Evolutionary conservation across 495 filamentous ascomycete genomes (phyloP).

Genomic region (Achaetomiella virescens): DNA sequence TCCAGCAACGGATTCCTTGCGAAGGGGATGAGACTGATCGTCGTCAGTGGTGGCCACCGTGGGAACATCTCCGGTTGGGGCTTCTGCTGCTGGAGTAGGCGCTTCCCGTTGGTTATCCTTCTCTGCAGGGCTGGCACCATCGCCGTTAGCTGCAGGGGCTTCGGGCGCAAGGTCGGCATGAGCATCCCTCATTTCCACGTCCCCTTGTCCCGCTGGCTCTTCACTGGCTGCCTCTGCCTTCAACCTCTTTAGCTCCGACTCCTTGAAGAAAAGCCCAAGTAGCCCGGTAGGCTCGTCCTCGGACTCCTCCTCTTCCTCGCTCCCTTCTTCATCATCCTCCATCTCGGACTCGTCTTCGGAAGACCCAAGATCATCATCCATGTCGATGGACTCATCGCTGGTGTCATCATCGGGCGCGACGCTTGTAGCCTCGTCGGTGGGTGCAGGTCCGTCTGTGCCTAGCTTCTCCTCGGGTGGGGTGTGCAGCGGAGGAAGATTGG

Average conservation of each 20-base stretch:
- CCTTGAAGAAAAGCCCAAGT: slow-evolving; percentile 58
- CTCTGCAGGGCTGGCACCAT: neutral
- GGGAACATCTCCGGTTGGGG: neutral
- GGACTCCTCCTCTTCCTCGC: slow-evolving; percentile 46
- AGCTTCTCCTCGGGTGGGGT: slow-evolving; percentile 16
- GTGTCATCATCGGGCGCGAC: slow-evolving; percentile 51
- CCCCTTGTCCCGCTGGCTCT: slow-evolving; percentile 4
- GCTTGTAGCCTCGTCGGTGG: slow-evolving; percentile 21
- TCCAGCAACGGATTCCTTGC: too few relatives aligned
- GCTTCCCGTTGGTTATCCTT: neutral
- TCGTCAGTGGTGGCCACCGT: too few relatives aligned
- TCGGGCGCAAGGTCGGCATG: slow-evolving; percentile 19
- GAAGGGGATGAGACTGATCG: too few relatives aligned
- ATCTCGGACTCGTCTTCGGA: slow-evolving; percentile 52
- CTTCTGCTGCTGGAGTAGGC: neutral
- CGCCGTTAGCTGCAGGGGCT: slow-evolving; percentile 13
- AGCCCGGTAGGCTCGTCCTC: slow-evolving; percentile 52
- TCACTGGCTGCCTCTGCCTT: slow-evolving; percentile 25
- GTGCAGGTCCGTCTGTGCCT: slow-evolving; percentile 2
- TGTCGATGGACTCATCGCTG: slow-evolving; percentile 77
- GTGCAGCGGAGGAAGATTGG: slow-evolving; percentile 49
- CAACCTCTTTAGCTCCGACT: slow-evolving; percentile 42
- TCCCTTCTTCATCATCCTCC: slow-evolving; percentile 36
- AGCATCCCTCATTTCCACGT: slow-evolving; percentile 32
- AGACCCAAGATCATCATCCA: slow-evolving; percentile 78